Base-by-base conservation (phyloP, 2,329 filamentous ascomycete genomes). In the Sporothrix brunneoviolacea region DNA sequence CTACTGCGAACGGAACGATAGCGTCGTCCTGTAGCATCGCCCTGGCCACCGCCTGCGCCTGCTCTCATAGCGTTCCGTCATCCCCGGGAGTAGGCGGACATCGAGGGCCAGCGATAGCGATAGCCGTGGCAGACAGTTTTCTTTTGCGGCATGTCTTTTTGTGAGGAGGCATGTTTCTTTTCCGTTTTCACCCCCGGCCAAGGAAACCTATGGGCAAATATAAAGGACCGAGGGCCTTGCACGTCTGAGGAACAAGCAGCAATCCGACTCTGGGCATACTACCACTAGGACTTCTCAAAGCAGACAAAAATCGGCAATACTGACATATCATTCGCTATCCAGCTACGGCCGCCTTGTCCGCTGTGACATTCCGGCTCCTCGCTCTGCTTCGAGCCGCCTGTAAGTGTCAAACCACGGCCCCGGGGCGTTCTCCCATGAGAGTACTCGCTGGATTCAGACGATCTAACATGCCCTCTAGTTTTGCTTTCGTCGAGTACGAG, bases 401-500 rank as follows among this genome's bases (percentile, higher is more conserved):
- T 97, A 76, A 82, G 91, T 86, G 10, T 28, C n/a, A n/a, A n/a
- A n/a, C n/a, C n/a, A n/a, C n/a, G n/a, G n/a, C n/a, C n/a, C n/a
- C n/a, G n/a, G n/a, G n/a, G n/a, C n/a, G n/a, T 28, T 28, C 6
- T 28, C 6, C 24, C 24, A 28, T 28, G 24, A 28, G 24, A 5
- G 10, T 5, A 28, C 24, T 28, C 24, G 24, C 24, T 28, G 24
- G n/a, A n/a, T n/a, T n/a, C n/a, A n/a, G n/a, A n/a, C n/a, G n/a
- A n/a, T n/a, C n/a, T 28, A n/a, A 32, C 18, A 4, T 38, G 6
- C 16, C 22, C 8, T 15, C 1, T 22, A 83, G 93, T 60, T 98
- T 98, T 69, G 93, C 93, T 33, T 98, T 98, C 68, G 93, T 98
- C 58, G 93, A 98, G 73, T 98, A 98, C 70, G 93, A 98, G 75